Base-by-base conservation (phyloP, 192 early-diverging fungal genomes). In the Jimgerdemannia flammicorona region DNA sequence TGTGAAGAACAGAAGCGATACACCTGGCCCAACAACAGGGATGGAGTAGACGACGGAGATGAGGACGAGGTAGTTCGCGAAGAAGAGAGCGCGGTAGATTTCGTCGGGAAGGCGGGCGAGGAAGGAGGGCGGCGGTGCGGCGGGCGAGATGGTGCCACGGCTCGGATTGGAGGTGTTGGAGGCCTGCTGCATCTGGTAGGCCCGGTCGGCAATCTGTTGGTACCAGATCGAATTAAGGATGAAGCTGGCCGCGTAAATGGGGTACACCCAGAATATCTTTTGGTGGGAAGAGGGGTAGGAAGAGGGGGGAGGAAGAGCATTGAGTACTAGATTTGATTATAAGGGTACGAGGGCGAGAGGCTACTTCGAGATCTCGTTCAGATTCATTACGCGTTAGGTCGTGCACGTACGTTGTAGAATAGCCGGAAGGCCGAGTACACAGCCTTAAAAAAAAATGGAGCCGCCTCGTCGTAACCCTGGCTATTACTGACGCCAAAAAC, bases 261-360 rank as follows among this genome's bases (percentile, higher is more conserved):
- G 89, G 64, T 86, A 88, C 40, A 87, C 71, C 89, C 89, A 91
- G n/a, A 89, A 79, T 40, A 86, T 41, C 80, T 85, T 69, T 19
- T 18, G 39, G 77, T 44, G 18, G 29, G 40, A 43, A 40, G 39
- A 73, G 66, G 6, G 73, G 29, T 29, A 29, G 29, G 29, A 29
- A 29, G 29, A 29, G 29, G 29, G 29, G 29, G 29, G 29, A 29
- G 0, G 29, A 29, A 1, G 1, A 29, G 29, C 1, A 29, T 29
- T 29, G 29, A 1, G 29, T 29, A 29, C 29, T 29, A 1, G 29
- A 29, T 29, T 29, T 29, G 1, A 29, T 29, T 29, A 1, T 29
- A 29, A 29, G 29, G 29, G 29, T 29, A 29, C 29, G 1, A 29
- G 29, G 29, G 29, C 29, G 29, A 29, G 29, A 29, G 29, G 29